Evolutionary conservation across 2,329 filamentous ascomycete genomes (phyloP), one percentile per base, ranked within the genome.

Genomic region (Fusarium begoniae): DNA sequence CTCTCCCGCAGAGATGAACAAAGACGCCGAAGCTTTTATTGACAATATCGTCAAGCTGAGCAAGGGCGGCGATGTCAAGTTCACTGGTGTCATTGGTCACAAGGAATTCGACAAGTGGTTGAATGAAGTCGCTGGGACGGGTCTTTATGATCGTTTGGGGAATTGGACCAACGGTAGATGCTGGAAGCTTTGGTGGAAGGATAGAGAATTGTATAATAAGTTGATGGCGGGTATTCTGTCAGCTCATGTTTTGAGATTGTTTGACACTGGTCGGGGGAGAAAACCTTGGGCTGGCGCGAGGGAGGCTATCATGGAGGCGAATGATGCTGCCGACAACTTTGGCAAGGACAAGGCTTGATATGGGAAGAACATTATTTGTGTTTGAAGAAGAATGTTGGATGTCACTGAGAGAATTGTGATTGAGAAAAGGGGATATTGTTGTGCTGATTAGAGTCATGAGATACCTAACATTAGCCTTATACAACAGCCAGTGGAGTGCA

Each of bases 301-400:
- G 10, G 32, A 51, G 18, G 56, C 43, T 17, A 53, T 53, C 17
- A 37, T 59, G 26, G 44, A 51, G 24, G 56, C 56, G 9, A 59
- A 59, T n/a, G 32, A 59, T n/a, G 32, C 43, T 53, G 56, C 56
- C 1, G 22, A 51, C 4, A 59, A 59, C 32, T 50, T 59, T 53
- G 44, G 56, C 14, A 53, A 59, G 17, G 24, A 50, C 32, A 59
- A 59, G 32, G 26, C 24, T 8, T 51, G 20, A 59, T n/a, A 20
- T 8, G 8, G 20, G n/a, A 26, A 30, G 2, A 13, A 17, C 9
- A 9, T 22, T 0, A 0, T 15, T 9, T 38, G 0, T 22, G 5
- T 22, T 17, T 9, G 32, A 9, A 26, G 50, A 38, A 26, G 22
- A 26, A 7, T 26, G 12, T 4, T 37, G 17, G 2, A 15, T 53